These are phyloP conservation scores for Sarcomyxa edulis DNA, from an alignment of 768 basidiomycete genomes.

Conservation along the genomic window DNA sequence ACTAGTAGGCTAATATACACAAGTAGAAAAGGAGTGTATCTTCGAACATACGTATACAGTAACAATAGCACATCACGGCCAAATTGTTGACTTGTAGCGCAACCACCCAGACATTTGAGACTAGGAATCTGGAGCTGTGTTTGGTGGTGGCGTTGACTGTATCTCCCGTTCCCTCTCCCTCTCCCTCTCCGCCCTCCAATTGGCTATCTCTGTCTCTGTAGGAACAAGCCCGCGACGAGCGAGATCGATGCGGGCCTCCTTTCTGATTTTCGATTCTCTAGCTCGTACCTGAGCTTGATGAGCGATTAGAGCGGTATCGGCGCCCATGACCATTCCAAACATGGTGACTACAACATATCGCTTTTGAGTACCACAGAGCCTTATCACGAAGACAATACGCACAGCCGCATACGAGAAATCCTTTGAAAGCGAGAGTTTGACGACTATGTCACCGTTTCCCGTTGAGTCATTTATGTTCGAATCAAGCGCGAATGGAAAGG, in stretches of 20 bases:
- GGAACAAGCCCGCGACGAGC: slow-evolving; percentile 69
- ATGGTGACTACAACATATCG: slow-evolving; percentile 28
- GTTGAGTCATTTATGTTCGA: not conserved
- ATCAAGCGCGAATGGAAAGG: slow-evolving; percentile 3
- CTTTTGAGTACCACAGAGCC: not conserved
- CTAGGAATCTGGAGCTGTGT: not conserved
- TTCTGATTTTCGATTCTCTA: slow-evolving; percentile 64
- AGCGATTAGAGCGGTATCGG: slow-evolving; percentile 68
- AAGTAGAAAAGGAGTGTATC: too few relatives aligned
- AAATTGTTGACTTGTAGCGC: not conserved
- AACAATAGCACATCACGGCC: too few relatives aligned
- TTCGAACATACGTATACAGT: too few relatives aligned
- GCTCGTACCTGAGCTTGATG: slow-evolving; percentile 64
- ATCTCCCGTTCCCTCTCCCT: slow-evolving; percentile 10
- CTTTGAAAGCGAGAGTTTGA: slow-evolving; percentile 79
- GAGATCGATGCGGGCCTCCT: slow-evolving; percentile 71
- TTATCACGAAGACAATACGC: slow-evolving; percentile 20
- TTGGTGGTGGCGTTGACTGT: slow-evolving; percentile 3
- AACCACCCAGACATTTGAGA: not conserved
- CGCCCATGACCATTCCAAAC: slow-evolving; percentile 44
- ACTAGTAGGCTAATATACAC: not conserved
- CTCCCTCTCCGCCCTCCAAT: slow-evolving; percentile 66
- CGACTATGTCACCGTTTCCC: slow-evolving; percentile 37
- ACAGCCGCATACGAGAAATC: slow-evolving; percentile 73
- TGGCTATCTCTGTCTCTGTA: slow-evolving; percentile 79